Conservation (phyloP, 2,329 filamentous ascomycete genomes). For the Colletotrichum camelliae region DNA sequence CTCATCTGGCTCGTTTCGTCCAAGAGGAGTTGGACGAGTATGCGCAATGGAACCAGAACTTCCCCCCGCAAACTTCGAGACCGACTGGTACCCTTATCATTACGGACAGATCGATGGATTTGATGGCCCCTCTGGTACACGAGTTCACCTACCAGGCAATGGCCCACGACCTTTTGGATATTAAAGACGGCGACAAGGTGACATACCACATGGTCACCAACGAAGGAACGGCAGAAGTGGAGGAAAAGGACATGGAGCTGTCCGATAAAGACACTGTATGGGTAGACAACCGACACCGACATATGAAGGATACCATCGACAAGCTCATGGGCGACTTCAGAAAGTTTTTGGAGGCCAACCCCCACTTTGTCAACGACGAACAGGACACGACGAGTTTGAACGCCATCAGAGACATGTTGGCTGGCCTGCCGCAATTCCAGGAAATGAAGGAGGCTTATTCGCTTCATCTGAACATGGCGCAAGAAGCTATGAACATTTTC, state of each 20-base stretch:
- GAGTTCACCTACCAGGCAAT: conserved; percentile 99
- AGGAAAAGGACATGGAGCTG: conserved; percentile 91
- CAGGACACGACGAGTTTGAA: conserved; percentile 79
- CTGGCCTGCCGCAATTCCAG: conserved; percentile 90
- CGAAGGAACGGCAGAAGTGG: conserved; percentile 70
- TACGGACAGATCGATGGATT: conserved; percentile 91
- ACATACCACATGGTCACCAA: conserved; percentile 84
- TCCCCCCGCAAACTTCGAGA: conserved; percentile 78
- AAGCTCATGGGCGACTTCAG: conserved; percentile 93
- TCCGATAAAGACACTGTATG: conserved; percentile 91
- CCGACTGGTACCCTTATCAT: conserved; percentile 86
- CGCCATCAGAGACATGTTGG: conserved; percentile 96
- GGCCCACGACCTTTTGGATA: conserved; percentile 90
- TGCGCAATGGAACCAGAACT: conserved; percentile 81
- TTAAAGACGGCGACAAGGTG: conserved; percentile 87
- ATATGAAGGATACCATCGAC: conserved; percentile 98
- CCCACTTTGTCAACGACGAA: conserved; percentile 83
- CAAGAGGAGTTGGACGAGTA: conserved; percentile 92
- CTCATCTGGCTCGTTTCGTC: conserved; percentile 87
- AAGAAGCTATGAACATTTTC: conserved; percentile 96
- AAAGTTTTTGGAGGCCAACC: conserved; percentile 88
- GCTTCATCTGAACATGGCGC: conserved; percentile 93
- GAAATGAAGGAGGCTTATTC: conserved; percentile 96
- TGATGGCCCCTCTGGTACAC: conserved; percentile 86
- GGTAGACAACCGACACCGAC: conserved; percentile 91